phyloP scores from a whole-genome alignment of 805 yeast species.

The Lipomyces orientalis region DNA sequence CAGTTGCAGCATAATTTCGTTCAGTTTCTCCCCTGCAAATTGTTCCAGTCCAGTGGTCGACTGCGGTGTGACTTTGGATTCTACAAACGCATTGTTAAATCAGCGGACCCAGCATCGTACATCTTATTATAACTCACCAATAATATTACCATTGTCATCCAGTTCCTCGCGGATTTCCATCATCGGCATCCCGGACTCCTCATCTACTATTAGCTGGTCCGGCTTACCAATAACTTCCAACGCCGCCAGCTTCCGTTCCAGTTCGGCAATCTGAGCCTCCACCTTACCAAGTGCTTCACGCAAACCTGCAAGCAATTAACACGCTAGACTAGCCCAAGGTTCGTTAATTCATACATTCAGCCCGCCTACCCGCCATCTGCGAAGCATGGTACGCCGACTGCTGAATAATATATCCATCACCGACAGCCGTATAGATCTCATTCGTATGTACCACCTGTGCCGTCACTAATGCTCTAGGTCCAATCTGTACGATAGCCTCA shows the following conservation, averaged over 20 bases:
- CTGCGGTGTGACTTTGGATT: slow-evolving; percentile 22
- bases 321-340: neutral
- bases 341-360: slow-evolving; percentile 18
- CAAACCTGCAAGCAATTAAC: slow-evolving; percentile 4
- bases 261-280: slow-evolving; percentile 12
- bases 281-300: slow-evolving; percentile 13
- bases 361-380: slow-evolving; percentile 26
- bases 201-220: slow-evolving; percentile 24
- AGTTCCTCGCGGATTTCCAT: slow-evolving; percentile 85
- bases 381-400: slow-evolving; percentile 32
- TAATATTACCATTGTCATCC: slow-evolving; percentile 80
- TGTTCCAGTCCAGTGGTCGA: slow-evolving; percentile 29
- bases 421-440: slow-evolving; percentile 25
- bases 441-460: slow-evolving; percentile 32
- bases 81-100: slow-evolving; percentile 8
- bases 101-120: neutral
- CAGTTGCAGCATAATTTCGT: slow-evolving; percentile 45
- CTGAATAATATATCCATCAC: slow-evolving; percentile 30
- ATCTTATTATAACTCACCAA: slow-evolving; percentile 40
- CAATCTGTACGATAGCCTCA: slow-evolving; percentile 18
- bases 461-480: slow-evolving; percentile 28
- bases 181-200: slow-evolving; percentile 62
- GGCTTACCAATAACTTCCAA: slow-evolving; percentile 19
- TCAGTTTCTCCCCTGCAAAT: slow-evolving; percentile 22
- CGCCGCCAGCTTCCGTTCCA: slow-evolving; percentile 23